Evolutionary conservation across 805 yeast species (phyloP), one percentile per base, ranked within the genome.

Genomic region (Metschnikowia lachancei): DNA sequence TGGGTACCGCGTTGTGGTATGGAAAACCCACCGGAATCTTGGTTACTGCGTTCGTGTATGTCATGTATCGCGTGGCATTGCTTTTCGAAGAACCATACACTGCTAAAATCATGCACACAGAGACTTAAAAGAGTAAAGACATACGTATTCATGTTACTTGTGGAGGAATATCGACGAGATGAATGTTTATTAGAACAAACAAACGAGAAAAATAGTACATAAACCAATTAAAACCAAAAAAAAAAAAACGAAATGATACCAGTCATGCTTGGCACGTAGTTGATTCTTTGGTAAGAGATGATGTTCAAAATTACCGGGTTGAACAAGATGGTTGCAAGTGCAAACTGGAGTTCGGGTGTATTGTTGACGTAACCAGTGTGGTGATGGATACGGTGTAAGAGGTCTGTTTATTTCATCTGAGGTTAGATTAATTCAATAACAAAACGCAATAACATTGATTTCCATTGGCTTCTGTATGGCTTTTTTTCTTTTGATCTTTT

Each of bases 251-350:
- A n/a, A n/a, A n/a, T n/a, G n/a, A n/a, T n/a, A n/a, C n/a, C n/a
- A n/a, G n/a, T n/a, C n/a, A n/a, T n/a, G n/a, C n/a, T n/a, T n/a
- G n/a, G n/a, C n/a, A n/a, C n/a, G n/a, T n/a, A n/a, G n/a, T n/a
- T n/a, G n/a, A n/a, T n/a, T n/a, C n/a, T n/a, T n/a, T n/a, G n/a
- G n/a, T n/a, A n/a, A n/a, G n/a, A n/a, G n/a, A n/a, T n/a, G 48
- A 85, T 76, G 65, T 94, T 94, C 99, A 99, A 94, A 63, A 91
- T 91, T 28, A 87, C 78, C 14, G 99, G 99, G 64, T 94, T 94
- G 78, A 94, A 91, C 13, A 83, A 82, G 56, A 94, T 86, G 26
- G 86, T 78, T 8, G 74, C 76, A 24, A 87, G 62, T 4, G 92
- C 80, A 48, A 43, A 52, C 41, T 42, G 22, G 41, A 56, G 51